Conservation (phyloP, 1,284 basidiomycete genomes). For the Ceratobasidium sp. region DNA sequence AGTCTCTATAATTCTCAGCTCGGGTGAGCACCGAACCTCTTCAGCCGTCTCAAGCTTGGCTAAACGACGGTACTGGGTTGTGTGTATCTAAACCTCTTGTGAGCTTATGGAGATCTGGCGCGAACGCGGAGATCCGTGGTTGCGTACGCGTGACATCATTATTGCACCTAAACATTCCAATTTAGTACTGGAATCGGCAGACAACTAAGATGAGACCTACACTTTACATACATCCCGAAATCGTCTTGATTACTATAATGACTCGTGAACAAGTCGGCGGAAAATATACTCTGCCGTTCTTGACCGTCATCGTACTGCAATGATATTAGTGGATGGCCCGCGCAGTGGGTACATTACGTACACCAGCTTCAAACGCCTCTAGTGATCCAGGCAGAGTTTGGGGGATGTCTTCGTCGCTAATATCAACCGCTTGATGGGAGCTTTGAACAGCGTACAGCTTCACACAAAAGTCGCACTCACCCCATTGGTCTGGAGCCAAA, state of each 20-base stretch:
- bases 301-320: constrained; percentile 19
- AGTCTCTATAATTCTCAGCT: not conserved
- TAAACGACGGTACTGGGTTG: not conserved
- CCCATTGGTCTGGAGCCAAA: constrained; percentile 2
- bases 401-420: constrained; percentile 40
- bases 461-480: not conserved
- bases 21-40: constrained; percentile 19
- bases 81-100: constrained; percentile 3
- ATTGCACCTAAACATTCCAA: constrained; percentile 8
- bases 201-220: not conserved
- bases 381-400: constrained; percentile 38
- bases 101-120: not conserved
- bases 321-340: not conserved
- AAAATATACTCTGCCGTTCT: constrained; percentile 18
- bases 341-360: not conserved
- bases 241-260: constrained; percentile 19
- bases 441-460: not conserved
- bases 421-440: not conserved
- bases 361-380: constrained; percentile 26
- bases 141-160: constrained; percentile 24
- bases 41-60: constrained; percentile 6
- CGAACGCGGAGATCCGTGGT: not conserved
- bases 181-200: not conserved
- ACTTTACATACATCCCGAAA: constrained; percentile 29
- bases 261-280: constrained; percentile 14